A percentile compares a stretch with the other conserved stretches of the same genome.
phyloP scores from a whole-genome alignment of 2,329 filamentous ascomycete species.

The Zymoseptoria crescenta region DNA sequence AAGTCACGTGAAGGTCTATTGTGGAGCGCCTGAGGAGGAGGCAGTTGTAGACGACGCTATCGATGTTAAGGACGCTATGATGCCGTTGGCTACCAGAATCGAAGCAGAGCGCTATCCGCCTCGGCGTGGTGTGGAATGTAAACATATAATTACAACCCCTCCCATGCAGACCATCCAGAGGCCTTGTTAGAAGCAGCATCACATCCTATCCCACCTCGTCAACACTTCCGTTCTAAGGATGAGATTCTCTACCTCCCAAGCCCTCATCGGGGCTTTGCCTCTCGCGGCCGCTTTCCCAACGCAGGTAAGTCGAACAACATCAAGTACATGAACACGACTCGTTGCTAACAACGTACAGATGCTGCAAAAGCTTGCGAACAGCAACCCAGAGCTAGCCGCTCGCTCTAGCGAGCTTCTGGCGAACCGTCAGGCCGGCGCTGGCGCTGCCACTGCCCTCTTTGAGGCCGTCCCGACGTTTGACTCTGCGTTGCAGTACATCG shows the following conservation, averaged over 20 bases:
- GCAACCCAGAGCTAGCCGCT: slow-evolving; percentile 10
- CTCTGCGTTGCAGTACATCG: slow-evolving; percentile 22
- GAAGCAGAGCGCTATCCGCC: neutral
- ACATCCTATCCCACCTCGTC: neutral
- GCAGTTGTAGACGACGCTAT: neutral
- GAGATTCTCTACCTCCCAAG: slow-evolving; percentile 7
- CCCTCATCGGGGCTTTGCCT: slow-evolving; percentile 1
- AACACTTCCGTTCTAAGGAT: neutral
- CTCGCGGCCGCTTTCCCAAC: slow-evolving; percentile 12
- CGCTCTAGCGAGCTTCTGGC: slow-evolving; percentile 7
- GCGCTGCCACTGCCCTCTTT: slow-evolving; percentile 17
- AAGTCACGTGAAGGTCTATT: no score
- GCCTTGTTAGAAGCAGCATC: neutral
- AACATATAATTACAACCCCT: neutral
- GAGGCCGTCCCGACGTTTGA: slow-evolving; percentile 25
- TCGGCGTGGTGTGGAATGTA: neutral
- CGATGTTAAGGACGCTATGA: neutral
- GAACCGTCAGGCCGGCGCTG: slow-evolving; percentile 17
- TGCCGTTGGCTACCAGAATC: neutral
- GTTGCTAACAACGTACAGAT: neutral
- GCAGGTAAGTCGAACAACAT: neutral
- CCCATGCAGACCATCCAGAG: neutral
- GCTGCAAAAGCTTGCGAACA: slow-evolving; percentile 6
- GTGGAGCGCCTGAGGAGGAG: no score
- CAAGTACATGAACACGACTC: neutral